These are phyloP conservation scores for Rhynchospora tenuis DNA, from an alignment of 176 grass and related monocot genomes.

Conservation along the genomic window DNA sequence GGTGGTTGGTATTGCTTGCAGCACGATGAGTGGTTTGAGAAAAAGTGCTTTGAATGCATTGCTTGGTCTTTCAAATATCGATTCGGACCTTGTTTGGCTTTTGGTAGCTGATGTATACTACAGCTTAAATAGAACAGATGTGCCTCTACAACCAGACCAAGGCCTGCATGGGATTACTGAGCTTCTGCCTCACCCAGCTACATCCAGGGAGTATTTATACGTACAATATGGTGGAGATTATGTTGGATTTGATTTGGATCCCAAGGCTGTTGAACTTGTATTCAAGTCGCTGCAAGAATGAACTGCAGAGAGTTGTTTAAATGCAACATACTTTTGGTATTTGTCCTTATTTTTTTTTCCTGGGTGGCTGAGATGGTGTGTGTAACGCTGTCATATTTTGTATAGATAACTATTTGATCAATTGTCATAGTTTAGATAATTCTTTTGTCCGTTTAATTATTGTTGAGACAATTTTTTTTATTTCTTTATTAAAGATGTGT, in stretches of 20 bases:
- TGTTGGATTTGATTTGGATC: slow-evolving; percentile 59
- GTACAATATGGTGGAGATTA: slow-evolving; percentile 62
- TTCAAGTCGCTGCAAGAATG: slow-evolving; percentile 15
- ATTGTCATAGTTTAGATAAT: too few relatives aligned
- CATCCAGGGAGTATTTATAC: slow-evolving; percentile 67
- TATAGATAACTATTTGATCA: too few relatives aligned
- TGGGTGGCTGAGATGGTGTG: not conserved
- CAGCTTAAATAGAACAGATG: slow-evolving; percentile 54
- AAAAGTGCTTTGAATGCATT: slow-evolving; percentile 69
- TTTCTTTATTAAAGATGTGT: too few relatives aligned
- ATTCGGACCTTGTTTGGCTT: slow-evolving; percentile 90
- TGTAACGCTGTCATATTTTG: too few relatives aligned
- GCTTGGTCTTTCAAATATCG: slow-evolving; percentile 53
- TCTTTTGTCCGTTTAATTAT: too few relatives aligned
- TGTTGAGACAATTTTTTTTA: too few relatives aligned
- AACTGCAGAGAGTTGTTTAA: not conserved
- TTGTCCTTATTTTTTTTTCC: not conserved
- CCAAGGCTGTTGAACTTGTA: not conserved
- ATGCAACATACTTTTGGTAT: not conserved
- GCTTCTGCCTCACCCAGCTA: slow-evolving; percentile 53
- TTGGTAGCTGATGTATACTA: slow-evolving; percentile 82
- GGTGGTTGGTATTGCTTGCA: slow-evolving; percentile 83
- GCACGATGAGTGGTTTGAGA: slow-evolving; percentile 44
- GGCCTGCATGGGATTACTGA: slow-evolving; percentile 45
- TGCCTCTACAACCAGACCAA: slow-evolving; percentile 27